phyloP scores from a whole-genome alignment of 2,329 filamentous ascomycete genomes.

The Magnaporthiopsis incrustans region DNA sequence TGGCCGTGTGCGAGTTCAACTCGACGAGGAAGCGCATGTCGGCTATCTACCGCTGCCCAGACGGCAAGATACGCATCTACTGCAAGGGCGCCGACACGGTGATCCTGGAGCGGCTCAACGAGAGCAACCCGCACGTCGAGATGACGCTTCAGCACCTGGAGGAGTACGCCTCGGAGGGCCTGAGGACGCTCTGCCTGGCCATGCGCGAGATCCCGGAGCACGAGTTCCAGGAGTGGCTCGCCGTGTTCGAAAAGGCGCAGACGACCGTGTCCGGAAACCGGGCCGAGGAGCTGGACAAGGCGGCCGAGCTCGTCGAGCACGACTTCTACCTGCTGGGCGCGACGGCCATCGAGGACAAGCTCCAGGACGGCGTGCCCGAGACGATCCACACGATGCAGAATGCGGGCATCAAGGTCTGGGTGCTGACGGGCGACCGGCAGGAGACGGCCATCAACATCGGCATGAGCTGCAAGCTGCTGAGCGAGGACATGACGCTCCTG shows the following conservation, averaged over 20 bases:
- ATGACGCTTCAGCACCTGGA: slow-evolving; percentile 91
- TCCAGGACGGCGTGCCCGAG: slow-evolving; percentile 95
- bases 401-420: slow-evolving; percentile 98
- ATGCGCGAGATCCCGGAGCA: slow-evolving; percentile 88
- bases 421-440: slow-evolving; percentile 92
- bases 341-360: slow-evolving; percentile 92
- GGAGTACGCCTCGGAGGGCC: slow-evolving; percentile 93
- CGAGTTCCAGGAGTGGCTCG: slow-evolving; percentile 81
- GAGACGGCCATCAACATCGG: slow-evolving; percentile 99
- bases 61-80: slow-evolving; percentile 89
- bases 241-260: slow-evolving; percentile 77
- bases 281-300: slow-evolving; percentile 93
- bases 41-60: slow-evolving; percentile 89
- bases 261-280: slow-evolving; percentile 90
- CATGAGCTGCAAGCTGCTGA: slow-evolving; percentile 98
- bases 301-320: slow-evolving; percentile 88
- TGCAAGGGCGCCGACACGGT: slow-evolving; percentile 97
- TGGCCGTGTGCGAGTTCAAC: slow-evolving; percentile 99
- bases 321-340: slow-evolving; percentile 88
- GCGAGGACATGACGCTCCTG: slow-evolving; percentile 95
- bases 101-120: slow-evolving; percentile 80
- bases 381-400: slow-evolving; percentile 96
- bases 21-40: slow-evolving; percentile 97
- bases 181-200: slow-evolving; percentile 88
- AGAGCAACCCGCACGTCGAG: slow-evolving; percentile 81